Evolutionary conservation across 2,329 filamentous ascomycete species (phyloP).

Genomic region (Tolypocladium paradoxum): DNA sequence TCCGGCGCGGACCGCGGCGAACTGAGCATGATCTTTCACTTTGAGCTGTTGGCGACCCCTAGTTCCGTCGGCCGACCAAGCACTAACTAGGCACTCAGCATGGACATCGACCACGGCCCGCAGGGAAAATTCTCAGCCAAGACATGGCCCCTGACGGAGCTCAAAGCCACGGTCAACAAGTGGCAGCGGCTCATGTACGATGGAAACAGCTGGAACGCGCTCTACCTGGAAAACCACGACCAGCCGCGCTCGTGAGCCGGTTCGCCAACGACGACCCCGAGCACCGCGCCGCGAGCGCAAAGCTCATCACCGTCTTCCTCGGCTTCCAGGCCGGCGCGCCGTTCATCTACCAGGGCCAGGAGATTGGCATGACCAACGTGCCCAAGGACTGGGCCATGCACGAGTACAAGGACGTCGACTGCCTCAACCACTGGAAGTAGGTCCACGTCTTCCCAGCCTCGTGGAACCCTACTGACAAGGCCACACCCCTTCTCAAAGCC

Average conservation of each 20-base stretch:
- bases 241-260: constrained; percentile 48
- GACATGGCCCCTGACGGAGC: constrained; percentile 35
- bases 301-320: constrained; percentile 49
- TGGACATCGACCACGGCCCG: constrained; percentile 37
- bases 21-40: constrained; percentile 64
- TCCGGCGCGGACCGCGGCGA: constrained; percentile 43
- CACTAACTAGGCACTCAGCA: constrained; percentile 14
- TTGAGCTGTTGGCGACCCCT: constrained; percentile 40
- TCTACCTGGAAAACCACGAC: constrained; percentile 58
- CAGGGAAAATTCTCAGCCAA: constrained; percentile 31
- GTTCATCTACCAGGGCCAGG: constrained; percentile 61
- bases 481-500: constrained; percentile 11
- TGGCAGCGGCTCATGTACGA: constrained; percentile 51
- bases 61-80: neutral
- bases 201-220: constrained; percentile 52
- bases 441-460: constrained; percentile 3
- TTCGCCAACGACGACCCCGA: constrained; percentile 40
- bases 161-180: constrained; percentile 42
- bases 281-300: constrained; percentile 39
- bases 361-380: constrained; percentile 56
- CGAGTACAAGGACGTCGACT: constrained; percentile 60
- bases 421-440: constrained; percentile 38
- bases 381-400: constrained; percentile 49
- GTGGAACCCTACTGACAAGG: neutral
- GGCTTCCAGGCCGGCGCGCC: constrained; percentile 50